Conservation (phyloP, 768 basidiomycete genomes). For the Pulveroboletus ravenelii region DNA sequence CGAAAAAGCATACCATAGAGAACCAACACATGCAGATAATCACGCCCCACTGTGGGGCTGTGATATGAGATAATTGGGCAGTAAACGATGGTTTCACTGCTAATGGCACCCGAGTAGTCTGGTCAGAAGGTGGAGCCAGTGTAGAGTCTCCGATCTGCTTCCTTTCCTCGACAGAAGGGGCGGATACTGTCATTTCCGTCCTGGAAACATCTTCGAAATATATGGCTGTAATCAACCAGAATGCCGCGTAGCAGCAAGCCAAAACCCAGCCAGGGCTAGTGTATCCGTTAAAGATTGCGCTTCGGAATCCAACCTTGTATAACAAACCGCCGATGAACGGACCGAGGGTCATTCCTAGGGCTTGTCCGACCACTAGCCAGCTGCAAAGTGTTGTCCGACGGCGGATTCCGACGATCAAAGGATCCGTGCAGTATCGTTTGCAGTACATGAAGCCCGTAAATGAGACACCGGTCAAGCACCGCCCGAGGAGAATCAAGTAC, state of each 20-base stretch:
- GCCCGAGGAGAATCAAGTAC: conserved; percentile 66
- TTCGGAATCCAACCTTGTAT: conserved; percentile 55
- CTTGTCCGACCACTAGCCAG: conserved; percentile 61
- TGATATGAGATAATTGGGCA: conserved; percentile 13
- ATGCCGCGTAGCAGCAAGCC: conserved; percentile 48
- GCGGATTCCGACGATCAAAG: conserved; percentile 59
- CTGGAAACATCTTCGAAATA: conserved; percentile 40
- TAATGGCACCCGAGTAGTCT: background rate
- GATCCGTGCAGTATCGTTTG: conserved; percentile 66
- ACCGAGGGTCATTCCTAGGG: conserved; percentile 54
- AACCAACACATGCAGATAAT: conserved; percentile 65
- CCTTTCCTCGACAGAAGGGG: conserved; percentile 1
- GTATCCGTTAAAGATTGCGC: conserved; percentile 58
- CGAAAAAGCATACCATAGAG: conserved; percentile 65
- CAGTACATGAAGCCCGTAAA: conserved; percentile 65
- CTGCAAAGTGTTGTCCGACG: conserved; percentile 58
- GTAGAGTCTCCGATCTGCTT: background rate
- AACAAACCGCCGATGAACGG: conserved; percentile 62
- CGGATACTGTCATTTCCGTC: conserved; percentile 2
- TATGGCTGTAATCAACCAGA: conserved; percentile 39
- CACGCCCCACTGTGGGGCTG: conserved; percentile 45
- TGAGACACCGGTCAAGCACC: conserved; percentile 57
- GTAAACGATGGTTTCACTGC: conserved; percentile 5
- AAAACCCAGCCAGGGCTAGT: conserved; percentile 65
- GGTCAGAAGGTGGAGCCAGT: background rate